These are phyloP conservation scores for Penicillium coprophilum DNA, from an alignment of 495 filamentous ascomycete genomes.

Conservation along the genomic window DNA sequence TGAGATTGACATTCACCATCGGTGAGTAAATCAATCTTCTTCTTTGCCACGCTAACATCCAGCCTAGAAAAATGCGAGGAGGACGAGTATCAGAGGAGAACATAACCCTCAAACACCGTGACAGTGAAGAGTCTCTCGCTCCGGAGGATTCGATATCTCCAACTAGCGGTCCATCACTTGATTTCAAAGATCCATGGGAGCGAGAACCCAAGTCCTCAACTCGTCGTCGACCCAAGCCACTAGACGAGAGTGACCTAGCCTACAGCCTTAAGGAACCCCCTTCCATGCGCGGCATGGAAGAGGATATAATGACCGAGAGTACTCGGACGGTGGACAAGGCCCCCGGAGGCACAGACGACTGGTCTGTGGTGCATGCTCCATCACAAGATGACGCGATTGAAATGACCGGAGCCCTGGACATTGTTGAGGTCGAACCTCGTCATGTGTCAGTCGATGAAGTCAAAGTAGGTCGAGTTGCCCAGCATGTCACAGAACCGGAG, in stretches of 20 bases:
- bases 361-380: constrained; percentile 25
- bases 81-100: constrained; percentile 22
- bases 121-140: constrained; percentile 14
- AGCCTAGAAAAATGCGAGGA: constrained; percentile 8
- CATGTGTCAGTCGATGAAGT: constrained; percentile 22
- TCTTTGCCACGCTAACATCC: not conserved
- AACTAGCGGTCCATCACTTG: constrained; percentile 13
- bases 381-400: constrained; percentile 18
- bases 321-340: constrained; percentile 9
- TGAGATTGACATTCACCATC: constrained; percentile 53
- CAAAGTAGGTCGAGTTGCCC: constrained; percentile 36
- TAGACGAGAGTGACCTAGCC: constrained; percentile 6
- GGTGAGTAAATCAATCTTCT: constrained; percentile 18
- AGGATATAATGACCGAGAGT: constrained; percentile 36
- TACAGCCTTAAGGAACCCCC: constrained; percentile 5
- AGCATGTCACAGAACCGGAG: constrained; percentile 42
- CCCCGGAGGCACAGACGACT: constrained; percentile 16
- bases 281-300: constrained; percentile 7
- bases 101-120: constrained; percentile 15
- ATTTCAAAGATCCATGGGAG: constrained; percentile 23
- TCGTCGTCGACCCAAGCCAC: constrained; percentile 3
- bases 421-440: constrained; percentile 27
- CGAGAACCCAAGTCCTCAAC: not conserved
- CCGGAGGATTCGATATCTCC: constrained; percentile 24
- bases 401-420: constrained; percentile 24